These are phyloP conservation scores for Suillus clintonianus DNA, from an alignment of 768 basidiomycete genomes.

Conservation along the genomic window DNA sequence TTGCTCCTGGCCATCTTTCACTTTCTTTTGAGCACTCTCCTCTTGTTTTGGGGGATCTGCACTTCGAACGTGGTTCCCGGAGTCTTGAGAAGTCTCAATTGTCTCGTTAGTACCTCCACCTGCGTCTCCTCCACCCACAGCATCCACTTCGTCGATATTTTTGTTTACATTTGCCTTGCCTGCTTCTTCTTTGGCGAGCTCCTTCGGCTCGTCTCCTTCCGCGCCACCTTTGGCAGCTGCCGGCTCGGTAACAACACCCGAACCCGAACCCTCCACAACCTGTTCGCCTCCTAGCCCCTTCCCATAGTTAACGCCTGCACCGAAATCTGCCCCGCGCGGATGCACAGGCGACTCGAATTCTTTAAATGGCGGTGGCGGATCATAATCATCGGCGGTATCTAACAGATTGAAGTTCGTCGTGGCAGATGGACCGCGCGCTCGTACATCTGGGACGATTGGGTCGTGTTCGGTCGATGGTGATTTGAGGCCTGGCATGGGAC, in stretches of 20 bases:
- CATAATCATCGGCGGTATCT: slow-evolving; percentile 7
- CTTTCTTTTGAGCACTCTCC: neutral
- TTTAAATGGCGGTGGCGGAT: slow-evolving; percentile 7
- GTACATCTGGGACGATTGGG: neutral
- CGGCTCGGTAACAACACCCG: neutral
- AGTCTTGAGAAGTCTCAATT: neutral
- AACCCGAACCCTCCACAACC: neutral
- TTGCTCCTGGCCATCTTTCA: neutral
- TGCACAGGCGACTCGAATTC: slow-evolving; percentile 1
- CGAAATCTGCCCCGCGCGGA: neutral
- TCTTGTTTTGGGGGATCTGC: neutral
- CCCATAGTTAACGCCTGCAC: neutral
- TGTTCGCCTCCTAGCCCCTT: neutral
- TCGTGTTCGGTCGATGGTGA: neutral
- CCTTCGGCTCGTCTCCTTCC: neutral
- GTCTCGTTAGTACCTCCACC: neutral
- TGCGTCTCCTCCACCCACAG: too few species aligned
- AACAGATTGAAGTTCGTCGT: slow-evolving; percentile 10
- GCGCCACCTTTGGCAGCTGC: neutral
- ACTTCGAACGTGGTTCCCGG: neutral
- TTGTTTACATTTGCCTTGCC: neutral
- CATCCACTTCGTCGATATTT: neutral
- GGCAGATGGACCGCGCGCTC: neutral
- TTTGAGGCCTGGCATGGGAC: slow-evolving; percentile 1
- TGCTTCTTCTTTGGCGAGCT: neutral